These are phyloP conservation scores for Halophytophthora batemanensis DNA, from an alignment of 352 stramenopile species.

Conservation along the genomic window DNA sequence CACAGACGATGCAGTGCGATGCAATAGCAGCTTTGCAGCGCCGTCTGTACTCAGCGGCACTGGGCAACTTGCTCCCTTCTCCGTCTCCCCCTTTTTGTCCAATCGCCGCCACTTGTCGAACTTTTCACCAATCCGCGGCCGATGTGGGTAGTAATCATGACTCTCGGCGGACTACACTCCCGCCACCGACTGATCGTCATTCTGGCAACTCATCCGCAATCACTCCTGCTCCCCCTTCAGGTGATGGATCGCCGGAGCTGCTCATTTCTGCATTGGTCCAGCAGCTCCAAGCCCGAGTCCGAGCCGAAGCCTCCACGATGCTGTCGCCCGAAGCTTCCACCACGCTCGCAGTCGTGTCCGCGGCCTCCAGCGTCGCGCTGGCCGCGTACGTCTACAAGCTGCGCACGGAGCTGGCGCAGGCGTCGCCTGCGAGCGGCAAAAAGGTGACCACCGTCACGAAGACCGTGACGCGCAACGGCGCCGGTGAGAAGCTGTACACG, in stretches of 20 bases:
- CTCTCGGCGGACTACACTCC: background rate
- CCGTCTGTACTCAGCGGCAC: too few species aligned
- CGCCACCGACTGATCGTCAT: conserved; percentile 2
- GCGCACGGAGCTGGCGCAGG: conserved; percentile 15
- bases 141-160: conserved; percentile 1
- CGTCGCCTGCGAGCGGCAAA: conserved; percentile 5
- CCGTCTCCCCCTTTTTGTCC: too few species aligned
- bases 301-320: conserved; percentile 4
- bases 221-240: conserved; percentile 18
- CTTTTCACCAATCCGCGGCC: conserved; percentile 1
- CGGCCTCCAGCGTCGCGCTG: conserved; percentile 28
- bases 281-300: conserved; percentile 6
- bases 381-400: conserved; percentile 40
- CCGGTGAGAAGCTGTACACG: conserved; percentile 45
- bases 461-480: conserved; percentile 15
- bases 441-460: conserved; percentile 24
- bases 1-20: too few species aligned
- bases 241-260: background rate
- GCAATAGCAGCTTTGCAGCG: too few species aligned
- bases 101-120: too few species aligned
- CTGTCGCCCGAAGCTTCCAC: conserved; percentile 18
- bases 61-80: too few species aligned
- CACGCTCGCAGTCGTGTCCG: conserved; percentile 26
- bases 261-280: conserved; percentile 7
- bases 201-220: conserved; percentile 13